Base-by-base conservation (phyloP, 371 early-diverging fungal genomes). In the Apophysomyces trapeziformis region DNA sequence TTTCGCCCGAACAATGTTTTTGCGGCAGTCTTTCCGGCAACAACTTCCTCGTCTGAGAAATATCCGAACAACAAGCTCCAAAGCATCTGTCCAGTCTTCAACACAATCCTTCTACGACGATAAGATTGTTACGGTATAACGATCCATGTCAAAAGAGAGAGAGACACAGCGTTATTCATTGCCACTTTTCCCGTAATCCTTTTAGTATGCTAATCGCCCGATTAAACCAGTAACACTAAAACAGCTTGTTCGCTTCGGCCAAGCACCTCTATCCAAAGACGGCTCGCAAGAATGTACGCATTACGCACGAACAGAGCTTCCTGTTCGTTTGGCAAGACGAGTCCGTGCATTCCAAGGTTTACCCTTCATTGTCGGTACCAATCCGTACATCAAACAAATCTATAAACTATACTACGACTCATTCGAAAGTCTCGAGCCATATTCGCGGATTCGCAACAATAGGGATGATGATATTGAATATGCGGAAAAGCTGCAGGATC, bases 291-390 rank as follows among this genome's bases (percentile, higher is more conserved):
- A 83, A 14, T 85, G 87, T 59, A 89, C 90, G 6, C 78, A 80
- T 7, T 91, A 91, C 70, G 85, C 93, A n/a, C 86, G 86, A 38
- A 72, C 84, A 12, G 95, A 95, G 69, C 77, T 96, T 41, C 95
- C 95, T 0, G 92, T 89, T 45, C 89, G 96, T 35, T 66, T 96
- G 63, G 96, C 95, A 7, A 70, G 93, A 67, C 85, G 93, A 45
- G 92, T 93, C 16, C 83, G 87, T 74, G 92, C 92, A 8, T 87
- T 95, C 47, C 93, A 95, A 73, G 89, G 87, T 63, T 79, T 96
- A 13, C 96, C 95, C 0, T 95, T 92, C 70, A 96, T 96, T 65
- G 95, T 96, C 32, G 96, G 93, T 47, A 93, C 93, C 45, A 96
- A 96, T 69, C 96, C 96, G 2, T 88, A 90, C 70, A 93, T 96